Base-by-base conservation (phyloP, 169 alveolate genomes). In the Plasmodium chabaudi region DNA sequence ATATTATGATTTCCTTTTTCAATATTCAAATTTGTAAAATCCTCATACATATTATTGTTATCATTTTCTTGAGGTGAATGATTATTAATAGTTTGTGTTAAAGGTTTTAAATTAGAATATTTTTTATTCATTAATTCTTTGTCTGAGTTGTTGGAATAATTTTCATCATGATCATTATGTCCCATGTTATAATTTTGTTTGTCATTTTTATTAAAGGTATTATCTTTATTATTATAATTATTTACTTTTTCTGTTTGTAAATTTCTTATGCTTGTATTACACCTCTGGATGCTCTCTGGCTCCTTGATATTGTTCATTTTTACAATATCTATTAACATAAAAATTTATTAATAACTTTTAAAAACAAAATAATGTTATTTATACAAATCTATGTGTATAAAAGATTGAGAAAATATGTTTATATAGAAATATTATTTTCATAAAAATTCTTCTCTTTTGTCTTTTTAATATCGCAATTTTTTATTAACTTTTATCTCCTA, bases 241-340 rank as follows among this genome's bases (percentile, higher is more conserved):
- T 61, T 12, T 61, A 46, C 5, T 9, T 61, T 12, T 61, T 25
- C 42, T 34, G 42, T 34, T 34, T 34, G 42, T 34, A 34, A 34
- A 34, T 34, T 34, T 34, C 42, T 34, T 73, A n/a, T 51, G 13
- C 57, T 19, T 57, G 25, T 60, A 57, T 15, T 73, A 60, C 19
- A 73, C 47, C 44, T 4, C 13, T 12, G 9, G 49, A 25, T 73
- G 42, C 42, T 34, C 42, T 34, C 42, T 34, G 42, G 7, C 4
- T 34, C 42, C 42, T 34, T 34, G 42, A 34, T 34, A 34, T 34
- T 34, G 42, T 34, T 73, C 13, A 44, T 55, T 21, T 72, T 51
- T 46, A 34, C 46, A 34, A 34, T 34, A 34, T 34, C 42, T 34
- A 0, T 34, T 3, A 34, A 34, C 42, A 34, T 51, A 51, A 51